A percentile compares a stretch with the other conserved stretches of the same genome.
Evolutionary conservation across 2,329 filamentous ascomycete species (phyloP).

Genomic region (Epichloe hybrida): DNA sequence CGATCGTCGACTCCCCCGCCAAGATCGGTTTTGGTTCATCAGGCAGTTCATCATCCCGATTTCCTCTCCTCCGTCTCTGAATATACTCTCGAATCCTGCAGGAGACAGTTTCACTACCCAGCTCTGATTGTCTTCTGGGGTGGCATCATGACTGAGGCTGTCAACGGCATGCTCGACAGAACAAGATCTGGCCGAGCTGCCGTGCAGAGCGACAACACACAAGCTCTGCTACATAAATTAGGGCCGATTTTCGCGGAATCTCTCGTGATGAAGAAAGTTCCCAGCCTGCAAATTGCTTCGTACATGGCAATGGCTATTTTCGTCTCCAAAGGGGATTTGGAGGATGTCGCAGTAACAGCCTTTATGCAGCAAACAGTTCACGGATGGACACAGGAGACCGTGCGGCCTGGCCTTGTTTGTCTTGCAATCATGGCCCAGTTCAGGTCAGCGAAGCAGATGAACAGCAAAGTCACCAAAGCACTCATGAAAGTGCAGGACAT

Average conservation of each 20-base stretch:
- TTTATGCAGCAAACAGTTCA: conserved; percentile 80
- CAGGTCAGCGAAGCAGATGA: conserved; percentile 55
- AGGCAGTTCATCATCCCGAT: conserved; percentile 61
- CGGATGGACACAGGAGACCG: conserved; percentile 63
- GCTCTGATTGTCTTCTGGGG: conserved; percentile 83
- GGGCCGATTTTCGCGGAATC: conserved; percentile 62
- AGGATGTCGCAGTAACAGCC: conserved; percentile 66
- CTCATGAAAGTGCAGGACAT: conserved; percentile 51
- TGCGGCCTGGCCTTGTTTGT: conserved; percentile 62
- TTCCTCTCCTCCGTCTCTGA: conserved; percentile 68
- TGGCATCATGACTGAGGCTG: conserved; percentile 70
- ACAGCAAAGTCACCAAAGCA: conserved; percentile 54
- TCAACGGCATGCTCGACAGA: conserved; percentile 69
- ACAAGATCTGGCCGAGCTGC: conserved; percentile 61
- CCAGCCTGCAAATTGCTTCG: conserved; percentile 71
- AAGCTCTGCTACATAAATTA: conserved; percentile 57
- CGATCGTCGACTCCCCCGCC: conserved; percentile 67
- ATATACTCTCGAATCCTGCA: conserved; percentile 64
- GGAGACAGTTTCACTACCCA: conserved; percentile 59
- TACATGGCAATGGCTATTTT: conserved; percentile 87
- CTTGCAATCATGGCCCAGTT: conserved; percentile 72
- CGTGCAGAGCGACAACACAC: conserved; percentile 67
- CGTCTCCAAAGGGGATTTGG: conserved; percentile 66
- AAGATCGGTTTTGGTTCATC: conserved; percentile 69
- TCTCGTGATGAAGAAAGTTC: conserved; percentile 58